Evolutionary conservation across 2,329 filamentous ascomycete species (phyloP), one percentile per base, ranked within the genome.

Genomic region (Trichoderma asperellum): DNA sequence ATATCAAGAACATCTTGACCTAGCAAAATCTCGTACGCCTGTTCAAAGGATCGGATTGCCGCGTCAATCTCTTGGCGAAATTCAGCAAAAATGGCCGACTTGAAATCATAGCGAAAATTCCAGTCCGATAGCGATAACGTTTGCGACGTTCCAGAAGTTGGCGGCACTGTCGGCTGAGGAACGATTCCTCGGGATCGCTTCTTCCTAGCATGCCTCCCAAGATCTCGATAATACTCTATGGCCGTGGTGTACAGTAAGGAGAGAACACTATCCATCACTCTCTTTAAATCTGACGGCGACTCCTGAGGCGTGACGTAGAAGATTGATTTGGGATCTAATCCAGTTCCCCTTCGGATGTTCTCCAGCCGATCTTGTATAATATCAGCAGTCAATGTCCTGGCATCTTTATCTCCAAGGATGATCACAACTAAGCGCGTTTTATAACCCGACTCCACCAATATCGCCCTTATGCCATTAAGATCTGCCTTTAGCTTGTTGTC

Each of bases 31-130:
- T 97, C 93, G 73, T 98, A 94, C 4, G 94, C 93, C 77, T 91
- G 90, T 76, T 96, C 93, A 74, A 94, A 97, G 65, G 93, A 94
- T 55, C 94, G 88, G 75, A 93, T 85, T 0, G 96, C 94, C 27
- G 89, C 89, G 76, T 97, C 95, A 86, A 95, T 92, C 78, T 98
- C 96, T 76, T 96, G 92, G 10, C 96, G 88, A 73, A 97, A 97
- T 76, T 98, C 95, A 34, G 94, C 93, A 76, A 98, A 92, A 0
- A 97, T 85, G 7, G 91, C 95, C 21, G 94, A 86, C 78, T 99
- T 99, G 82, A 97, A 94, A 76, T 99, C 95, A 79, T 97, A 97
- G 18, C 95, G 90, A 65, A 96, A 91, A 75, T 93, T 94, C 96
- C 95, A 99, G 4, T 93, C 94, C 53, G 93, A 89, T 11, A 91